A percentile compares a stretch with the other conserved stretches of the same genome.
Conservation (phyloP, 441 rosid genomes). For the Sinapis alba region DNA sequence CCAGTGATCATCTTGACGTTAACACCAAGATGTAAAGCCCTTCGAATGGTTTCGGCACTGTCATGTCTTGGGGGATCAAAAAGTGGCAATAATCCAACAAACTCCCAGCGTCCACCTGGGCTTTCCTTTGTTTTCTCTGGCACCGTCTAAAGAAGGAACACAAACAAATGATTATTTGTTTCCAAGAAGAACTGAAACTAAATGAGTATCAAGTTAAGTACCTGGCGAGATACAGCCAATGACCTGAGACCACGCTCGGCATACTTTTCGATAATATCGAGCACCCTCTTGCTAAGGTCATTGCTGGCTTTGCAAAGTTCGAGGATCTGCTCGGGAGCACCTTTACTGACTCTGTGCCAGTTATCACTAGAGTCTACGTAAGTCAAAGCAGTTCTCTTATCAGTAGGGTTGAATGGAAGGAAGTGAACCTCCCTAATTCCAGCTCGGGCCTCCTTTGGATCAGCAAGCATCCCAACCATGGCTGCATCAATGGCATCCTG, state of each 20-base stretch:
- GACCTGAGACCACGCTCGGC: slow-evolving; percentile 80
- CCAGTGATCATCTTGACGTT: slow-evolving; percentile 74
- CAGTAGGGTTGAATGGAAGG: slow-evolving; percentile 66
- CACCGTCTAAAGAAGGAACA: slow-evolving; percentile 41
- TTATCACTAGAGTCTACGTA: slow-evolving; percentile 49
- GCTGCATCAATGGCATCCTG: slow-evolving; percentile 66
- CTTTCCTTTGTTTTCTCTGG: slow-evolving; percentile 61
- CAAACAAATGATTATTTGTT: background rate
- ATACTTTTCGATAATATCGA: slow-evolving; percentile 65
- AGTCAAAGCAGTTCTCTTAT: slow-evolving; percentile 67
- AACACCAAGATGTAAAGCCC: too few relatives aligned
- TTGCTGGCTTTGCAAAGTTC: slow-evolving; percentile 49
- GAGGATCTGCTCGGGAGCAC: slow-evolving; percentile 71
- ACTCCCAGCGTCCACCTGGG: slow-evolving; percentile 62
- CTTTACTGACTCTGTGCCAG: slow-evolving; percentile 68
- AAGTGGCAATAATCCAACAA: slow-evolving; percentile 62
- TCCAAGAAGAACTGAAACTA: background rate
- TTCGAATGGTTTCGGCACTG: too few relatives aligned
- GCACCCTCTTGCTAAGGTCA: slow-evolving; percentile 54
- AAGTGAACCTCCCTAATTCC: slow-evolving; percentile 77
- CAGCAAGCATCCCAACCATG: slow-evolving; percentile 38
- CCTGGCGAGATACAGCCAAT: slow-evolving; percentile 67
- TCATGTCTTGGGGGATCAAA: slow-evolving; percentile 66
- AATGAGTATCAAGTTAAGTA: slow-evolving; percentile 14
- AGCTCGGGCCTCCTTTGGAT: slow-evolving; percentile 28